phyloP scores from a whole-genome alignment of 257 asterid species.

The Avicennia marina region DNA sequence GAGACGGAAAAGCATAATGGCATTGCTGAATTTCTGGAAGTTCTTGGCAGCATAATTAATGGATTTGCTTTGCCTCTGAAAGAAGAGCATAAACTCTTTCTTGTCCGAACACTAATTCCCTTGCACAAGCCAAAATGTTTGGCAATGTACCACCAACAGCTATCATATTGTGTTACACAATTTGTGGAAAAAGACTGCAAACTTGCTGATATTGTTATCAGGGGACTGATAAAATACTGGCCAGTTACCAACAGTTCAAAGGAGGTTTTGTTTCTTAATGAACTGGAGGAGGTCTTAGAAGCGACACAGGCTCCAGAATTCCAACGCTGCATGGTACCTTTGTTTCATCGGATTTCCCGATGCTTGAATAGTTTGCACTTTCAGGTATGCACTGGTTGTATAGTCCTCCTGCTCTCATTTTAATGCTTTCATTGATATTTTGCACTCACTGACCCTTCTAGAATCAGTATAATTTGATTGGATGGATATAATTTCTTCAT shows the following conservation, averaged over 20 bases:
- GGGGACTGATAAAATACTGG: conserved; percentile 29
- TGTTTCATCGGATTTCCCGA: conserved; percentile 20
- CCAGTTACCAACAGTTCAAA: conserved; percentile 30
- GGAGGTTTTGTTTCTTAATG: conserved; percentile 27
- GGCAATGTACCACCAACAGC: conserved; percentile 26
- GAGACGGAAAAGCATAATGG: conserved; percentile 30
- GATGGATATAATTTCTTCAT: no score
- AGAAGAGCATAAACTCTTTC: conserved; percentile 26
- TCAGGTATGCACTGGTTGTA: conserved; percentile 14
- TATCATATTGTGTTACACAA: conserved; percentile 20
- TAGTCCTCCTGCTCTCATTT: background rate
- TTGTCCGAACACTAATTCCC: conserved; percentile 21
- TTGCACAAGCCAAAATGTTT: conserved; percentile 26
- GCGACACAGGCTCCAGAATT: conserved; percentile 20
- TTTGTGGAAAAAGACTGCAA: conserved; percentile 29
- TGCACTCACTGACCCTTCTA: no score
- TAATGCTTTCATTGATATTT: no score
- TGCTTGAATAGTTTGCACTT: conserved; percentile 27
- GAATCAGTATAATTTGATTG: no score
- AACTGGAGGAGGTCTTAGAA: conserved; percentile 28
- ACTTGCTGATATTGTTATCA: conserved; percentile 21
- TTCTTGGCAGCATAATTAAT: conserved; percentile 22
- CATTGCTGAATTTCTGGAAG: conserved; percentile 24
- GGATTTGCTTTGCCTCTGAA: conserved; percentile 26
- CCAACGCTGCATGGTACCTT: conserved; percentile 21